These are phyloP conservation scores for Mycena chlorophos DNA, from an alignment of 768 basidiomycete genomes.

Conservation along the genomic window DNA sequence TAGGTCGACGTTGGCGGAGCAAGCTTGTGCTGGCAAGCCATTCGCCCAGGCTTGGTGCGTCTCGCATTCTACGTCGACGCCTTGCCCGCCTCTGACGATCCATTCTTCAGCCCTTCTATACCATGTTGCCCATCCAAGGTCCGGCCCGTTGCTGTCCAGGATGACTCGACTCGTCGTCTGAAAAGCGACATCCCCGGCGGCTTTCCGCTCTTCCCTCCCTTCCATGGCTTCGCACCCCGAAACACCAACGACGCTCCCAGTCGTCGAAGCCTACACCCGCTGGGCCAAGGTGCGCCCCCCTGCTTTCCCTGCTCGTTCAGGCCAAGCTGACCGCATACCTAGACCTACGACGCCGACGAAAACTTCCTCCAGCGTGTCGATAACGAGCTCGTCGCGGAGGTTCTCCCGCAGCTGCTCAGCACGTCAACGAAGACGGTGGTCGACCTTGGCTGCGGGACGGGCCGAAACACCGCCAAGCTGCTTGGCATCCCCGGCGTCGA, in stretches of 20 bases:
- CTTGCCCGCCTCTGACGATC: too few species aligned
- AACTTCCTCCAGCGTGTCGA: slow-evolving; percentile 1
- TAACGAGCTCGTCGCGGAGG: background rate
- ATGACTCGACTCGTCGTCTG: too few species aligned
- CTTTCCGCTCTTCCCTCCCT: too few species aligned
- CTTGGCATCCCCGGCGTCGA: slow-evolving; percentile 2
- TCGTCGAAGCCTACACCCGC: slow-evolving; percentile 3
- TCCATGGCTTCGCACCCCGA: too few species aligned
- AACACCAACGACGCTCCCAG: background rate
- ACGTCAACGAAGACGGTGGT: background rate
- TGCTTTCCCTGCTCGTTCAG: slow-evolving; percentile 2
- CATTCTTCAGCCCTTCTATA: too few species aligned
- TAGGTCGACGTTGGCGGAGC: too few species aligned
- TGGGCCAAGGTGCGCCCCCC: slow-evolving; percentile 8
- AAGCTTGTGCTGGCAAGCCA: too few species aligned
- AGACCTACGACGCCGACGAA: slow-evolving; percentile 7
- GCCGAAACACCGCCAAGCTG: slow-evolving; percentile 13
- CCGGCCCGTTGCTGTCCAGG: too few species aligned
- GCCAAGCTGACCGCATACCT: background rate
- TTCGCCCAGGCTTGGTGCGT: too few species aligned
- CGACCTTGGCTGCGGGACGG: slow-evolving; percentile 16
- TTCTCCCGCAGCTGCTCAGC: background rate
- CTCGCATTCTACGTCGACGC: too few species aligned
- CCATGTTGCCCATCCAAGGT: too few species aligned
- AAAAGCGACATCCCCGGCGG: too few species aligned